Evolutionary conservation across 768 basidiomycete genomes (phyloP).

Genomic region (Glaciozyma martinii): DNA sequence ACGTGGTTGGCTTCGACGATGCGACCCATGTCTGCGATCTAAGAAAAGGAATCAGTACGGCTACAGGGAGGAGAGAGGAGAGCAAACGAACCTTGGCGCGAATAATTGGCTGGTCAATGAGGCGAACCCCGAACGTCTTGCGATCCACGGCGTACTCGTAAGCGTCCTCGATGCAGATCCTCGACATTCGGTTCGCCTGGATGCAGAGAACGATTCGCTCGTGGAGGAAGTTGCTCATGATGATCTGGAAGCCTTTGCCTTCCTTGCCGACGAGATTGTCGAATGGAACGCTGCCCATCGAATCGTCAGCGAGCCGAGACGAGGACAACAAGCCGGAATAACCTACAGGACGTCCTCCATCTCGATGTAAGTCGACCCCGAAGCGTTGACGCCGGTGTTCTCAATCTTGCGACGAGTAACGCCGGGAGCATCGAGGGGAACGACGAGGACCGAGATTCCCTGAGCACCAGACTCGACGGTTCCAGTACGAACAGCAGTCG

Average conservation of each 20-base stretch:
- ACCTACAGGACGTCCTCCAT: conserved; percentile 23
- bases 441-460: conserved; percentile 34
- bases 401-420: conserved; percentile 23
- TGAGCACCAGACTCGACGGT: conserved; percentile 24
- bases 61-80: neutral
- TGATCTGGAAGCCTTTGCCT: conserved; percentile 33
- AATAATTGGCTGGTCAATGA: conserved; percentile 32
- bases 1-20: conserved; percentile 1
- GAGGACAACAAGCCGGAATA: too few relatives aligned
- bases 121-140: conserved; percentile 29
- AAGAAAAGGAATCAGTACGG: too few relatives aligned
- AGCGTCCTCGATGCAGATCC: conserved; percentile 30
- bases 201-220: neutral
- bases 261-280: conserved; percentile 36
- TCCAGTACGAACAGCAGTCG: conserved; percentile 30
- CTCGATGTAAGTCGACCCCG: conserved; percentile 32
- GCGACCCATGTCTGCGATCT: conserved; percentile 4
- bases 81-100: conserved; percentile 21
- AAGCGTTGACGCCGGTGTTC: conserved; percentile 30
- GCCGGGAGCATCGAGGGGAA: conserved; percentile 28
- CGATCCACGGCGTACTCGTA: conserved; percentile 20
- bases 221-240: conserved; percentile 31
- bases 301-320: neutral
- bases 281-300: conserved; percentile 31
- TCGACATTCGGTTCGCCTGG: conserved; percentile 14